Evolutionary conservation across 2,329 filamentous ascomycete species (phyloP).

Genomic region (Trichoderma sp.): DNA sequence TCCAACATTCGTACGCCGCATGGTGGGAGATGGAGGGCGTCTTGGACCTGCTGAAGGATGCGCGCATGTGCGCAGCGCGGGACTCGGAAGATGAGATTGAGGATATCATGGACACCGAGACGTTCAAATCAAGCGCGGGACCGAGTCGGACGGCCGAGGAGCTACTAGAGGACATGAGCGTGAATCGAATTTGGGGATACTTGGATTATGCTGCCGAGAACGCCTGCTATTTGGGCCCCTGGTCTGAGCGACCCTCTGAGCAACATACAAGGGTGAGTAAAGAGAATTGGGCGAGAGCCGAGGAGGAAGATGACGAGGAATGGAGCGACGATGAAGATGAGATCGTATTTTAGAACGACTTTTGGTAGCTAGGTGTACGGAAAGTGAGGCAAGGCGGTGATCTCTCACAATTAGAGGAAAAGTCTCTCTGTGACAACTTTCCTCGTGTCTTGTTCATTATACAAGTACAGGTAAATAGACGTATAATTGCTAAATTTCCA

Average conservation of each 20-base stretch:
- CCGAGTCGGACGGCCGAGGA: not conserved
- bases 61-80: not conserved
- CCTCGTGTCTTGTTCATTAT: not conserved
- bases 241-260: not conserved
- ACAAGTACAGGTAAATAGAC: not conserved
- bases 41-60: not conserved
- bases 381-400: not conserved
- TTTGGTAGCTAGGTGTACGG: not conserved
- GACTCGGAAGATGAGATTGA: not conserved
- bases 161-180: not conserved
- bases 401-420: too few relatives aligned
- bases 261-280: not conserved
- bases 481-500: not conserved
- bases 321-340: not conserved
- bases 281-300: not conserved
- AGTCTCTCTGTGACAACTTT: too few relatives aligned
- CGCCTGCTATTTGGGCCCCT: not conserved
- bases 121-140: not conserved
- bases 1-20: not conserved
- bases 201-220: not conserved
- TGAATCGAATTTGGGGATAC: not conserved
- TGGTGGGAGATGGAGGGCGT: not conserved
- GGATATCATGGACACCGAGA: not conserved
- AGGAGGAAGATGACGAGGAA: not conserved
- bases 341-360: not conserved